Conservation (phyloP, 1,284 basidiomycete species). For the Trametes pubescens region DNA sequence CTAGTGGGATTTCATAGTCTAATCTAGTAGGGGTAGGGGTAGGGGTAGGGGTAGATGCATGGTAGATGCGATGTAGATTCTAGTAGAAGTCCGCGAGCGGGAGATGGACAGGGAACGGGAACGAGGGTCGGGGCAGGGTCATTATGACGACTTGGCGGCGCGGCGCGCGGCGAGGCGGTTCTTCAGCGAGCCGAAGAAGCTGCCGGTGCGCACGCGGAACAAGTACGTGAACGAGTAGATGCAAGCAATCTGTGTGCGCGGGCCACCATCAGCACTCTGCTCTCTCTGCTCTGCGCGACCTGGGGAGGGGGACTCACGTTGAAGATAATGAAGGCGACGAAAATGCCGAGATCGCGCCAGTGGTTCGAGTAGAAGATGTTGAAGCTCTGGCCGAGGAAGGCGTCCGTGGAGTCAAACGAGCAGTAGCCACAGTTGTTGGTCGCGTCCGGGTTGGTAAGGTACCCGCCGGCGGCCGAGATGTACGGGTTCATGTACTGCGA, state of each 20-base stretch:
- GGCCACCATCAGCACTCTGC: neutral
- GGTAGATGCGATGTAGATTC: neutral
- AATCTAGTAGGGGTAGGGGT: neutral
- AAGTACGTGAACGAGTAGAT: slow-evolving; percentile 43
- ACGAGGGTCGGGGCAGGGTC: neutral
- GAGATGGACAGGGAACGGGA: neutral
- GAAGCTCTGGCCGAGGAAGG: slow-evolving; percentile 61
- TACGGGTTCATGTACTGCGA: slow-evolving; percentile 63
- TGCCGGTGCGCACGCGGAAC: slow-evolving; percentile 32
- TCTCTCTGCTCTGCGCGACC: neutral
- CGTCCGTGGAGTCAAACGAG: slow-evolving; percentile 57
- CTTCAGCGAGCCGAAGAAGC: slow-evolving; percentile 24
- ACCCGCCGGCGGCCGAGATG: slow-evolving; percentile 65
- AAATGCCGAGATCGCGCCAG: slow-evolving; percentile 72
- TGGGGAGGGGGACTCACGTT: slow-evolving; percentile 51
- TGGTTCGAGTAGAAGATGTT: slow-evolving; percentile 63
- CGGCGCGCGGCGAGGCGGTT: slow-evolving; percentile 19
- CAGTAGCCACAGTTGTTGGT: slow-evolving; percentile 66
- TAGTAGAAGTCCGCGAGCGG: neutral
- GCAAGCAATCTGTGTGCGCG: slow-evolving; percentile 36
- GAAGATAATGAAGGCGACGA: slow-evolving; percentile 70
- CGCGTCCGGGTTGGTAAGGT: slow-evolving; percentile 68
- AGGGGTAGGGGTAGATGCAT: neutral
- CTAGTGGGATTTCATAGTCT: neutral
- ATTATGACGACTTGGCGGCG: slow-evolving; percentile 18